These are phyloP conservation scores for Oryza nivara DNA, from an alignment of 176 grass and related monocot genomes.

Conservation along the genomic window DNA sequence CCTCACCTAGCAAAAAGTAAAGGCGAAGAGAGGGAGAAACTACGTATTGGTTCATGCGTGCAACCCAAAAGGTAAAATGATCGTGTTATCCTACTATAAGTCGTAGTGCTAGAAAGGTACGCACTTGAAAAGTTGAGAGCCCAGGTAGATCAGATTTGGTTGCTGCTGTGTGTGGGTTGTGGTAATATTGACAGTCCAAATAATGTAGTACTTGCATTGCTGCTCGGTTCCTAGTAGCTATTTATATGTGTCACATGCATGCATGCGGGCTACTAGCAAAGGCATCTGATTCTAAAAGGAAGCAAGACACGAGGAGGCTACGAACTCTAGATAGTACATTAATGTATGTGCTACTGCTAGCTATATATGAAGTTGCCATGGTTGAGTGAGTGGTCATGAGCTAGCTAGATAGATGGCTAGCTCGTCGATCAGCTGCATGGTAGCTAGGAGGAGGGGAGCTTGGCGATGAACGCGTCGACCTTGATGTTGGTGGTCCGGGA, in stretches of 20 bases:
- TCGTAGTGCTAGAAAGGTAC: neutral
- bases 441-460: conserved; percentile 1
- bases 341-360: neutral
- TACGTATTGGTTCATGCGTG: neutral
- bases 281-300: conserved; percentile 42
- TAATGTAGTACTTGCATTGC: neutral
- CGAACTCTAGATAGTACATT: conserved; percentile 5
- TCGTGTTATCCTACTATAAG: neutral
- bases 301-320: conserved; percentile 37
- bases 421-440: too few relatives aligned
- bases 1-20: too few relatives aligned
- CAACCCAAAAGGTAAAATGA: neutral
- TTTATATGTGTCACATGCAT: conserved; percentile 13
- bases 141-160: neutral
- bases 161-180: neutral
- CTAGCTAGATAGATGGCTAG: too few relatives aligned
- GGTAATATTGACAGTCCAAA: neutral
- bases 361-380: neutral
- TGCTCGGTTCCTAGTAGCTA: neutral
- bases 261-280: neutral
- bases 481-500: conserved; percentile 45
- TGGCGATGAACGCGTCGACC: conserved; percentile 54
- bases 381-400: too few relatives aligned
- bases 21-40: too few relatives aligned
- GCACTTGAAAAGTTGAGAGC: neutral